Evolutionary conservation across 495 filamentous ascomycete genomes (phyloP).

Genomic region (Mycothermus thermophilus): DNA sequence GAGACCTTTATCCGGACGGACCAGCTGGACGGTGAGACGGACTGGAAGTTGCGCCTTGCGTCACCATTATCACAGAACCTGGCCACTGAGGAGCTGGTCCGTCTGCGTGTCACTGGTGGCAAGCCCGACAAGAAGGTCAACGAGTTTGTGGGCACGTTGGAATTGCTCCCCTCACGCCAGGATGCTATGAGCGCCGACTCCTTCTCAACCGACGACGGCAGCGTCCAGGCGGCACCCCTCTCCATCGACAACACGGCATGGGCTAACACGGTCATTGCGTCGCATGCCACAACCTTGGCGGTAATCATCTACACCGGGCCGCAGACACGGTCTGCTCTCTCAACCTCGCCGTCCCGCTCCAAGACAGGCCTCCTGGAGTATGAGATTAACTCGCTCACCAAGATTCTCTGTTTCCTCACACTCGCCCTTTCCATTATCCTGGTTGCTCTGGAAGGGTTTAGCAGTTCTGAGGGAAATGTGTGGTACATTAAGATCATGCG

Average conservation of each 20-base stretch:
- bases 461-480: conserved; percentile 42
- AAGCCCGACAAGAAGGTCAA: conserved; percentile 87
- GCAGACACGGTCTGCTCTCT: conserved; percentile 87
- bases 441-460: conserved; percentile 75
- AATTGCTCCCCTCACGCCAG: conserved; percentile 37
- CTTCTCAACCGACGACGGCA: conserved; percentile 13
- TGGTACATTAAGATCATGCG: conserved; percentile 96
- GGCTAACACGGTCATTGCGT: conserved; percentile 95
- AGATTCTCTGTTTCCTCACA: conserved; percentile 85
- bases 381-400: conserved; percentile 96
- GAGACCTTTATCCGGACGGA: conserved; percentile 97
- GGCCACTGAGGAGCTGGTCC: conserved; percentile 49
- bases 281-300: conserved; percentile 72
- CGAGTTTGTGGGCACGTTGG: conserved; percentile 78
- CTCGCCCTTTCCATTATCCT: conserved; percentile 73
- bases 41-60: conserved; percentile 92
- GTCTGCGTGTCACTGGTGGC: conserved; percentile 66
- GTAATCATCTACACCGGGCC: conserved; percentile 89
- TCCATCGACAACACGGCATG: conserved; percentile 97
- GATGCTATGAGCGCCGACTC: conserved; percentile 16
- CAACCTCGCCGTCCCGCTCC: conserved; percentile 77
- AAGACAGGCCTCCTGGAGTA: conserved; percentile 89
- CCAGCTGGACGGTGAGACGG: conserved; percentile 95
- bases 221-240: conserved; percentile 49
- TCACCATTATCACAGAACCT: conserved; percentile 70